Evolutionary conservation across 176 grass and related monocot species (phyloP).

Genomic region (Avena eriantha): DNA sequence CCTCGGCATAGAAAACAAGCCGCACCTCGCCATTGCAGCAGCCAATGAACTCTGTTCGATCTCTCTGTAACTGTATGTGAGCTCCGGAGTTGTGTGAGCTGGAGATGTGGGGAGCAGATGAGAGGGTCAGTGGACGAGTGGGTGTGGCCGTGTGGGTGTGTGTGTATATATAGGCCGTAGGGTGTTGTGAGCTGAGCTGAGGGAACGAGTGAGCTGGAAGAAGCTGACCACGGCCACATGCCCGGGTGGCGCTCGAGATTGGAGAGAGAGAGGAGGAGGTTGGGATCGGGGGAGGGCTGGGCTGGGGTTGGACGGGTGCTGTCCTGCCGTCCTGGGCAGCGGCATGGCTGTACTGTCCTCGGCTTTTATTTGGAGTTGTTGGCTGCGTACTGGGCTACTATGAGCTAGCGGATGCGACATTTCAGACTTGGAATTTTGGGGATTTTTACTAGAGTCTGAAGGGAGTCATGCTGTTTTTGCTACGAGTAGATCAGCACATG

Average conservation of each 20-base stretch:
- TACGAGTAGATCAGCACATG: not conserved
- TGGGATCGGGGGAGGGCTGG: constrained; percentile 43
- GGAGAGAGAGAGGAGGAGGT: constrained; percentile 37
- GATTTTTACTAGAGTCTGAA: not conserved
- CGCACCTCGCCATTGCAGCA: constrained; percentile 29
- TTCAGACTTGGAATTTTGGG: not conserved
- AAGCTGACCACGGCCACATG: constrained; percentile 53
- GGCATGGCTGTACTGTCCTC: not conserved
- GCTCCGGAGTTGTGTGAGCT: not conserved
- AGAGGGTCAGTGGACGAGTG: not conserved
- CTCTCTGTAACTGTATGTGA: not conserved
- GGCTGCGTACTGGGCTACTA: not conserved
- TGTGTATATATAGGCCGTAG: constrained; percentile 26
- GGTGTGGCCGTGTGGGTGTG: not conserved
- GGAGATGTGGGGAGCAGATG: constrained; percentile 23
- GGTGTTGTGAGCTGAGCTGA: constrained; percentile 8
- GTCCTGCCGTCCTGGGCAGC: constrained; percentile 12
- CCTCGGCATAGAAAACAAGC: constrained; percentile 18
- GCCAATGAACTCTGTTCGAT: not conserved
- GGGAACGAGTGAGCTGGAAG: not conserved
- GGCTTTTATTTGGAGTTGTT: constrained; percentile 20
- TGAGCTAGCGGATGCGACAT: not conserved
- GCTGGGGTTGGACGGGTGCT: constrained; percentile 30
- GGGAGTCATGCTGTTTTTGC: not conserved
- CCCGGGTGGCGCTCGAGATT: not conserved